These are phyloP conservation scores for Phycomyces blakesleeanus DNA, from an alignment of 192 early-diverging fungal species.

Conservation along the genomic window DNA sequence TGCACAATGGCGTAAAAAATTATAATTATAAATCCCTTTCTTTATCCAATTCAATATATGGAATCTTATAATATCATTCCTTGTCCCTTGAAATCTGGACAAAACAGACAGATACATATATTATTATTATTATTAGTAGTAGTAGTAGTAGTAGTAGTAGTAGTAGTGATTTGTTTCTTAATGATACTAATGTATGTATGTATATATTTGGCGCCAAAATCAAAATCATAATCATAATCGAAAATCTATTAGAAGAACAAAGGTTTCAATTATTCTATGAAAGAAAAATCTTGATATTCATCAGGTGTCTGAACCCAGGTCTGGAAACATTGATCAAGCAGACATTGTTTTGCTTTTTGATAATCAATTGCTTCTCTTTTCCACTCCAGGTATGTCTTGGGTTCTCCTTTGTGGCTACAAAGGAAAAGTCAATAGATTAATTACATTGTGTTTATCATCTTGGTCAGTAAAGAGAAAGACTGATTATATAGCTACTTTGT, in stretches of 20 bases:
- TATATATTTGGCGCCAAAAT: slow-evolving; percentile 1
- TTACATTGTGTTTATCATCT: neutral
- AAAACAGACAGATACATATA: too few species aligned
- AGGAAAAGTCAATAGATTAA: too few species aligned
- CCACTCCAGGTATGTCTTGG: slow-evolving; percentile 8
- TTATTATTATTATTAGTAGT: too few species aligned
- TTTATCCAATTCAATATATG: neutral
- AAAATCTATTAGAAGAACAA: too few species aligned
- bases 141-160: too few species aligned
- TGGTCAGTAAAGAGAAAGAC: neutral
- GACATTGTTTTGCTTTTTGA: slow-evolving; percentile 15
- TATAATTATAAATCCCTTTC: too few species aligned
- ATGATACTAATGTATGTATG: too few species aligned
- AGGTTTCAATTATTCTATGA: neutral
- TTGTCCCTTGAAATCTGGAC: neutral
- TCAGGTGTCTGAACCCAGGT: slow-evolving; percentile 29
- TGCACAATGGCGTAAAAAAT: too few species aligned
- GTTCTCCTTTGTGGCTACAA: neutral
- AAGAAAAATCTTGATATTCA: slow-evolving; percentile 16
- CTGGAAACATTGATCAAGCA: slow-evolving; percentile 26
- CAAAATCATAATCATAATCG: too few species aligned
- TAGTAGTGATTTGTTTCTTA: too few species aligned
- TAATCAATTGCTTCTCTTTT: slow-evolving; percentile 14
- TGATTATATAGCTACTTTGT: too few species aligned
- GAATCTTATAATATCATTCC: neutral